phyloP scores from a whole-genome alignment of 164 flowering plant genomes.

The Magnolia sinica region DNA sequence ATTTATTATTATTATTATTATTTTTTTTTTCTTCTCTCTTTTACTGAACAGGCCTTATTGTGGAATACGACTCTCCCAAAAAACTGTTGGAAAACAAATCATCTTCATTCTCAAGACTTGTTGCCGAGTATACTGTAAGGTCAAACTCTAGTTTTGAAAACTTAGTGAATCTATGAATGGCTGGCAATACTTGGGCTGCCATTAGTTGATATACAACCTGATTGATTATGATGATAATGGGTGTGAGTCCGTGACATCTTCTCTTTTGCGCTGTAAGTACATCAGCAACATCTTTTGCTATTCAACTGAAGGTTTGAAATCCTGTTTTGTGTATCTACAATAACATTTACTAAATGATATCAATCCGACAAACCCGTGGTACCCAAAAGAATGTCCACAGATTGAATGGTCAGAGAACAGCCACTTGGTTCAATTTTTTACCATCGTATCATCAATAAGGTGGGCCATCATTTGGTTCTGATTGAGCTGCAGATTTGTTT shows the following conservation, averaged over 20 bases:
- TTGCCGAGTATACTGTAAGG: constrained; percentile 62
- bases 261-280: background rate
- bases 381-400: too few relatives aligned
- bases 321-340: too few relatives aligned
- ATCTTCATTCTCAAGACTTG: constrained; percentile 65
- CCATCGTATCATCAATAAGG: too few relatives aligned
- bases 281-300: too few relatives aligned
- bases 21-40: too few relatives aligned
- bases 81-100: constrained; percentile 56
- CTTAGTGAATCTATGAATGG: background rate
- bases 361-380: too few relatives aligned
- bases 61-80: constrained; percentile 58
- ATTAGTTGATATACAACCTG: background rate
- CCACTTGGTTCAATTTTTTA: too few relatives aligned
- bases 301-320: too few relatives aligned
- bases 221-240: background rate
- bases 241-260: background rate
- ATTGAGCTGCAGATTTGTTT: too few relatives aligned
- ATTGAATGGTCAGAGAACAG: too few relatives aligned
- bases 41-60: constrained; percentile 45
- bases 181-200: background rate
- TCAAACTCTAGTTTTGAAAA: constrained; percentile 32
- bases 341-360: too few relatives aligned
- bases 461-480: too few relatives aligned
- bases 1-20: background rate